Evolutionary conservation across 108 stramenopile genomes (phyloP).

Genomic region (Discostella stelligeroides): DNA sequence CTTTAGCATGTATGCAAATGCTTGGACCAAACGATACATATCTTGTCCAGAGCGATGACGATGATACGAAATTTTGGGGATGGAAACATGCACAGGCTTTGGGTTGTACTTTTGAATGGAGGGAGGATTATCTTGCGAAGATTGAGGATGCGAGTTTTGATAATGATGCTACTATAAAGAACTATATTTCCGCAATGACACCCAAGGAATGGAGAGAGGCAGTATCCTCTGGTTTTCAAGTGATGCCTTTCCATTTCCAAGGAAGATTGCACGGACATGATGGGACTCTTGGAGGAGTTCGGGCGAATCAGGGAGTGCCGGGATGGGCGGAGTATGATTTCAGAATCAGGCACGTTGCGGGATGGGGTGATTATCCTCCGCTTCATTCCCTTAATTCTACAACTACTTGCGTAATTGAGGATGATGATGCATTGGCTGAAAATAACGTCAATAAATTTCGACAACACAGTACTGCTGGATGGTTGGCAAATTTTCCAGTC

Average conservation of each 20-base stretch:
- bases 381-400: conserved; percentile 5
- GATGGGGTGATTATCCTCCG: conserved; percentile 65
- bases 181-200: conserved; percentile 40
- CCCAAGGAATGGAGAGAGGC: conserved; percentile 55
- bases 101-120: conserved; percentile 75
- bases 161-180: not conserved
- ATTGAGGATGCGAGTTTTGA: not conserved
- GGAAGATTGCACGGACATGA: conserved; percentile 74
- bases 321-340: conserved; percentile 72
- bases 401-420: conserved; percentile 6
- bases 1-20: conserved; percentile 73
- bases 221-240: conserved; percentile 80
- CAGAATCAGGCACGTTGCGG: conserved; percentile 59
- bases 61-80: conserved; percentile 85
- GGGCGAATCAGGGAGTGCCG: conserved; percentile 45
- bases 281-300: conserved; percentile 70
- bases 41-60: conserved; percentile 72
- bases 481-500: conserved; percentile 74
- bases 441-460: conserved; percentile 8
- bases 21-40: conserved; percentile 82
- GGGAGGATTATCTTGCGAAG: conserved; percentile 10
- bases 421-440: conserved; percentile 8
- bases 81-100: conserved; percentile 66
- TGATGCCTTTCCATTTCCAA: conserved; percentile 62
- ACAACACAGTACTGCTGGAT: conserved; percentile 83